These are phyloP conservation scores for Kurtzmaniella cleridarum DNA, from an alignment of 805 yeast genomes.

Conservation along the genomic window DNA sequence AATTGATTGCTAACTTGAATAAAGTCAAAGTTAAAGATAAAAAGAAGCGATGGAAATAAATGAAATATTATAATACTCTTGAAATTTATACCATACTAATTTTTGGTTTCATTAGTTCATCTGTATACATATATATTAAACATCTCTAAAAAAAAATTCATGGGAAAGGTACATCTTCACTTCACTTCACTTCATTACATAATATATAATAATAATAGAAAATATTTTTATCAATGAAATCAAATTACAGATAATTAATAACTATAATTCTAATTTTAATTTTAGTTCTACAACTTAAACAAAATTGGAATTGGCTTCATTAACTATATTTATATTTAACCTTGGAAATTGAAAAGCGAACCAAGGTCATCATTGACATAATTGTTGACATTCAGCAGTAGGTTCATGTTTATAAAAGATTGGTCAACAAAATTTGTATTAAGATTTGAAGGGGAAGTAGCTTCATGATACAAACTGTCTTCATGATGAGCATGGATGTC, in stretches of 20 bases:
- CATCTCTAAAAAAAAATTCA: too few species aligned
- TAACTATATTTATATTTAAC: conserved; percentile 3
- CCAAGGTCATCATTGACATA: conserved; percentile 20
- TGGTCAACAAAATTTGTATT: conserved; percentile 37
- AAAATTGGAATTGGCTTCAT: conserved; percentile 1
- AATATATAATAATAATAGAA: neutral
- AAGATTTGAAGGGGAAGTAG: conserved; percentile 5
- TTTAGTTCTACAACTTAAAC: too few species aligned
- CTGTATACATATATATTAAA: too few species aligned
- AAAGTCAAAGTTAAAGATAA: conserved; percentile 19
- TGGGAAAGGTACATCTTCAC: too few species aligned
- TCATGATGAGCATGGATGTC: neutral
- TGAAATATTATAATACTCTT: too few species aligned
- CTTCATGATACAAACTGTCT: conserved; percentile 1
- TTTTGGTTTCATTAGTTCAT: too few species aligned
- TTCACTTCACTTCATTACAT: too few species aligned
- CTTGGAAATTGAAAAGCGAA: conserved; percentile 24
- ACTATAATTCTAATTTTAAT: too few species aligned
- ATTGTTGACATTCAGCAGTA: conserved; percentile 29
- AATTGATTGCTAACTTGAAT: conserved; percentile 28
- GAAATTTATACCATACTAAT: too few species aligned
- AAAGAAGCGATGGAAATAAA: conserved; percentile 6
- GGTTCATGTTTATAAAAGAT: conserved; percentile 38
- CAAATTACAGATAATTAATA: too few species aligned
- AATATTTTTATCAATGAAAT: too few species aligned